phyloP scores from a whole-genome alignment of 345 rosid species.

The Leavenworthia alabamica region DNA sequence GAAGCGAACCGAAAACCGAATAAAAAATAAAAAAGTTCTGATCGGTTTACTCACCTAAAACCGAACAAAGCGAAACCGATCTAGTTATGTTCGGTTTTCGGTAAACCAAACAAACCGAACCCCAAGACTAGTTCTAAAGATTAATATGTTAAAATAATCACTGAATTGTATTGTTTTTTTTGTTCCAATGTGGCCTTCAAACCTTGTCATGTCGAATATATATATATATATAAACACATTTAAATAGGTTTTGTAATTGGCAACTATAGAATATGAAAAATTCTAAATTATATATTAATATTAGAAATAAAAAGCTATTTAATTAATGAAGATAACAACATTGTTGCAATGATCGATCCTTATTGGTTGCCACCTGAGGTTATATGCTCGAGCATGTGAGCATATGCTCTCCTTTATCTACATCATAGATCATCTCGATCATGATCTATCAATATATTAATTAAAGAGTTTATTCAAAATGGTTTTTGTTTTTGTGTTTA shows the following conservation, averaged over 20 bases:
- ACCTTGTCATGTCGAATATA: not conserved
- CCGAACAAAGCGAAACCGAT: too few relatives aligned
- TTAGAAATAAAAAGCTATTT: not conserved
- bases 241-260: not conserved
- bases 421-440: conserved; percentile 10
- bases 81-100: too few relatives aligned
- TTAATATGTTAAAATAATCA: too few relatives aligned
- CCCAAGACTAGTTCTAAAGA: too few relatives aligned
- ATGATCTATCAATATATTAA: conserved; percentile 4
- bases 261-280: not conserved
- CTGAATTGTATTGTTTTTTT: not conserved
- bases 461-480: conserved; percentile 18
- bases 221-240: not conserved
- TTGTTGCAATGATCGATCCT: conserved; percentile 22
- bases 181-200: not conserved
- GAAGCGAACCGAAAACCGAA: too few relatives aligned
- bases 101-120: too few relatives aligned
- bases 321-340: conserved; percentile 4
- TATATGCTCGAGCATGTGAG: conserved; percentile 25
- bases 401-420: conserved; percentile 30
- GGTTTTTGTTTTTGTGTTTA: conserved; percentile 6
- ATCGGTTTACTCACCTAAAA: too few relatives aligned
- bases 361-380: conserved; percentile 23
- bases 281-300: not conserved
- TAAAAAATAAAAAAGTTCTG: too few relatives aligned